Conservation (phyloP, 2,329 filamentous ascomycete species). For the Penicillium sp. region DNA sequence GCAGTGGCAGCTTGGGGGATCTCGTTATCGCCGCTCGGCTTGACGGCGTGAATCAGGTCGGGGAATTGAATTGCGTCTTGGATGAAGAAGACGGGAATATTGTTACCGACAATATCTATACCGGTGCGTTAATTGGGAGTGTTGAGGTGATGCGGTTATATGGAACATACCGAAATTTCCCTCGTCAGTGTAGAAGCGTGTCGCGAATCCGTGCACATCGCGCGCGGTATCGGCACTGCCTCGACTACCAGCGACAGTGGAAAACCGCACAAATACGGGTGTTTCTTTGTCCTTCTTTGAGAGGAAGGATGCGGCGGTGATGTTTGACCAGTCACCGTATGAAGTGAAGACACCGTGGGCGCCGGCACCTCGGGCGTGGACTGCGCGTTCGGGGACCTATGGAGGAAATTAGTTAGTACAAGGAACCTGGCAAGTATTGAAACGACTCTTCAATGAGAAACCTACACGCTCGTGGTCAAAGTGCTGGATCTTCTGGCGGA, state of each 20-base stretch:
- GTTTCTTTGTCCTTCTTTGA: conserved; percentile 62
- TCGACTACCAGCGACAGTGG: conserved; percentile 70
- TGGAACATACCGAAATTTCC: conserved; percentile 61
- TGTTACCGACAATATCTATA: conserved; percentile 42
- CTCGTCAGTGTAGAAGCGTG: conserved; percentile 71
- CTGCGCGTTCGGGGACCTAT: conserved; percentile 65
- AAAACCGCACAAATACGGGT: conserved; percentile 71
- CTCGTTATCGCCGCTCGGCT: conserved; percentile 45
- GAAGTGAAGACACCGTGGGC: conserved; percentile 73
- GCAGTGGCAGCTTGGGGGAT: conserved; percentile 56
- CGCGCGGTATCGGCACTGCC: conserved; percentile 72
- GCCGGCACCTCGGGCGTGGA: conserved; percentile 70
- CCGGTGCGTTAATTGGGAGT: not conserved
- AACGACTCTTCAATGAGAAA: not conserved
- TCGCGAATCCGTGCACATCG: conserved; percentile 75
- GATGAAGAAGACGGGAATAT: conserved; percentile 50
- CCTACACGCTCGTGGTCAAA: conserved; percentile 72
- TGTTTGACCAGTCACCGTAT: conserved; percentile 68
- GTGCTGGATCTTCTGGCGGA: conserved; percentile 71
- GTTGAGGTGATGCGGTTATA: not conserved
- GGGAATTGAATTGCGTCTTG: conserved; percentile 49
- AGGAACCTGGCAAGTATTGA: not conserved
- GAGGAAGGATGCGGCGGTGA: conserved; percentile 71
- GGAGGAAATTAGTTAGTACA: not conserved
- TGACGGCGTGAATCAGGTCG: conserved; percentile 48